Base-by-base conservation (phyloP, 2,329 filamentous ascomycete species). In the Arthroderma sp. region DNA sequence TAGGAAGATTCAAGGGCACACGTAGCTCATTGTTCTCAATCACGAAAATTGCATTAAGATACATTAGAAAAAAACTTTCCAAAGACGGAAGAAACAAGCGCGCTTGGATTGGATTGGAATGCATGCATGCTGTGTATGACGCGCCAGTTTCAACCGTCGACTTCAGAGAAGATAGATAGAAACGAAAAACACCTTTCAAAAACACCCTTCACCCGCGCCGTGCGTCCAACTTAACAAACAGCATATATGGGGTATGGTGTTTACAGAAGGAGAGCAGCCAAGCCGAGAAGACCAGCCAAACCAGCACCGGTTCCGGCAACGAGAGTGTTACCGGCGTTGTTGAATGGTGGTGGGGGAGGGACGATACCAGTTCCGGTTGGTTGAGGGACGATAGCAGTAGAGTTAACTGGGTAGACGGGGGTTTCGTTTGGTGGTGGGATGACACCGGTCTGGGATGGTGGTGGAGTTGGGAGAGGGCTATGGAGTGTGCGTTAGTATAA, bases 251-350 rank as follows among this genome's bases (percentile, higher is more conserved):
- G 11, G 47, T 22, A 22, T 22, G 15, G 15, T 22, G 43, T 52
- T 65, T 69, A 70, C 57, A 70, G 57, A 45, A 70, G 52, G 55
- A 61, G 63, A 55, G 68, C 69, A 51, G 64, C 69, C 51, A 72
- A 63, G 62, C 68, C 73, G 56, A 72, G 64, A 53, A 75, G 60
- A 57, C 68, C 71, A 47, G 70, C 67, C 50, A 77, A 62, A 55
- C 68, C 70, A 47, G 68, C 71, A 57, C 70, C 71, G 36, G 66
- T 66, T 45, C 65, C 66, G 38, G 58, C 63, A 46, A 63, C 62
- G 49, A 62, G 64, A 31, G 40, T 32, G 62, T 71, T 68, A 31
- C 50, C 48, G 30, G 46, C 47, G 42, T 49, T 53, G 51, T 42
- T 50, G 41, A 44, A 52, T 38, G 38, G 49, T 48, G 39, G 47